Conservation (phyloP, 2,329 filamentous ascomycete species). For the Aspergillus sp. region DNA sequence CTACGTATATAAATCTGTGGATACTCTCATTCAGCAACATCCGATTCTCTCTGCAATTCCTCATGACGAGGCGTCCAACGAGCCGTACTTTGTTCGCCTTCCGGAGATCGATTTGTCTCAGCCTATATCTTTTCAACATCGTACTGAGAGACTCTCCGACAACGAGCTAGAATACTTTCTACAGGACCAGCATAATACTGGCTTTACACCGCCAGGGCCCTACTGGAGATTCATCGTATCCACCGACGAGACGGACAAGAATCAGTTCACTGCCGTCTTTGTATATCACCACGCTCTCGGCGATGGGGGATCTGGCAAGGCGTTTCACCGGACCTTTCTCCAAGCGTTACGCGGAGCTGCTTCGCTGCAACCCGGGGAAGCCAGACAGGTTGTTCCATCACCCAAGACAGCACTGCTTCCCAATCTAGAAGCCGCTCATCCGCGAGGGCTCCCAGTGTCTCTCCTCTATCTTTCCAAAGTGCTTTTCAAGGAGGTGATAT, state of each 20-base stretch:
- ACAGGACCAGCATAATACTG: conserved; percentile 46
- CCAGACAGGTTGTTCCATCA: conserved; percentile 26
- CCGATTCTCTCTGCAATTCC: conserved; percentile 50
- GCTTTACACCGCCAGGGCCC: conserved; percentile 42
- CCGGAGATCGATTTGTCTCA: conserved; percentile 47
- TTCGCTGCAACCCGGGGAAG: conserved; percentile 21
- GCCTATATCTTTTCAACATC: conserved; percentile 42
- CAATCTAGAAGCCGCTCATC: conserved; percentile 47
- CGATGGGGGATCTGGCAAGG: conserved; percentile 51
- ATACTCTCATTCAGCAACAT: conserved; percentile 45
- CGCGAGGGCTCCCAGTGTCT: conserved; percentile 39
- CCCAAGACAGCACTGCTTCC: conserved; percentile 42
- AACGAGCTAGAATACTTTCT: conserved; percentile 48
- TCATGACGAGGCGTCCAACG: conserved; percentile 43
- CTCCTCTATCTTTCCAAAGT: conserved; percentile 39
- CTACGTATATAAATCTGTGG: conserved; percentile 44
- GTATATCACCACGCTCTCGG: conserved; percentile 55
- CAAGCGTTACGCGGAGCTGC: conserved; percentile 35
- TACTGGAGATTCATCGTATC: conserved; percentile 53
- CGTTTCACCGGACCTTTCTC: conserved; percentile 51
- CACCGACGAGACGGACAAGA: conserved; percentile 26
- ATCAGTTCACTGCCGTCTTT: conserved; percentile 49
- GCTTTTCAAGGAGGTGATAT: conserved; percentile 41
- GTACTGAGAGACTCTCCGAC: conserved; percentile 32
- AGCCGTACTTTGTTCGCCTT: conserved; percentile 51